phyloP scores from a whole-genome alignment of 2,329 filamentous ascomycete genomes.

The Alternaria alternata region DNA sequence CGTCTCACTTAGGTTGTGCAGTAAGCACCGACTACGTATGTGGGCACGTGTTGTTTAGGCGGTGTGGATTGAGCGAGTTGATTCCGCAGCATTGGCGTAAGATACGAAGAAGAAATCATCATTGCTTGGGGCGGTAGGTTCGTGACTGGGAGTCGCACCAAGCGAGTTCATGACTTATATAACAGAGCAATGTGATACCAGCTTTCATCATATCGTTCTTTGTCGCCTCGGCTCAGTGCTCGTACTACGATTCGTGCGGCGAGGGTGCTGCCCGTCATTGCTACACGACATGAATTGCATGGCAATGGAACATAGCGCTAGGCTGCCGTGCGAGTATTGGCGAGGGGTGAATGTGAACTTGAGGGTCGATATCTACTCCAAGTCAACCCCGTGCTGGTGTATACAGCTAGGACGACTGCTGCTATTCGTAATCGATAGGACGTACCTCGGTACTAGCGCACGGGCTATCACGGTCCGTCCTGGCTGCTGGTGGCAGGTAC shows the following conservation, averaged over 20 bases:
- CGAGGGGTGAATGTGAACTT: background rate
- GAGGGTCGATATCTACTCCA: background rate
- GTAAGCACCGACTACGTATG: constrained; percentile 28
- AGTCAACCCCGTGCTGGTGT: background rate
- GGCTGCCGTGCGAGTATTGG: constrained; percentile 5
- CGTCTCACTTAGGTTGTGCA: constrained; percentile 45
- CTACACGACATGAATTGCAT: constrained; percentile 19
- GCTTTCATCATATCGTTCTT: background rate
- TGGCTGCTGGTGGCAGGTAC: background rate
- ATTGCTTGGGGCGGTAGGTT: constrained; percentile 2
- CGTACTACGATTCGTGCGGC: background rate
- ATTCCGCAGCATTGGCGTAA: constrained; percentile 3
- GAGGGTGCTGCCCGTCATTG: constrained; percentile 18
- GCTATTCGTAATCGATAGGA: background rate
- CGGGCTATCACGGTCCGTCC: background rate
- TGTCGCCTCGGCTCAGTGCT: background rate
- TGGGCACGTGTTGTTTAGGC: constrained; percentile 10
- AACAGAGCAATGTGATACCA: constrained; percentile 17
- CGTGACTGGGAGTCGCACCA: constrained; percentile 1
- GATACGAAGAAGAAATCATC: constrained; percentile 5
- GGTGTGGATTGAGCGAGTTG: constrained; percentile 2
- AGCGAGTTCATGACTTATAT: constrained; percentile 5
- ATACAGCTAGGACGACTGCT: background rate
- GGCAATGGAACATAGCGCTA: constrained; percentile 6
- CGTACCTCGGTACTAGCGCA: background rate